Base-by-base conservation (phyloP, 1,139 yeast species). In the Yamadazyma dendronema region DNA sequence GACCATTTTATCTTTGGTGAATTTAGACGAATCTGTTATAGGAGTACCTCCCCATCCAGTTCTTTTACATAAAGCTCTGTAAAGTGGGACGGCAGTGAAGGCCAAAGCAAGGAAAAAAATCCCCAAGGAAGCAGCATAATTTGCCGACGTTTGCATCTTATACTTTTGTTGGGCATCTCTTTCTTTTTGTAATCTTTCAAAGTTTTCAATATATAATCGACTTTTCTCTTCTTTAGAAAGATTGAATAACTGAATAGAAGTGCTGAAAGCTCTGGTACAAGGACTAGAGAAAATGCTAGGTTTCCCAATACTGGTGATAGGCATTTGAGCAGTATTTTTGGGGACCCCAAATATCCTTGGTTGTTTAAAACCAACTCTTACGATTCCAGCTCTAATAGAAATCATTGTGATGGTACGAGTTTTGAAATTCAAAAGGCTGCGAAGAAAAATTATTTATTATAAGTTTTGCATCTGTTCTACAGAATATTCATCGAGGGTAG, bases 21-120 rank as follows among this genome's bases (percentile, higher is more conserved):
- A 87, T 50, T 76, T 80, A 12, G 81, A 61, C 30, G 73, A 64
- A 56, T 92, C 98, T 0, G 97, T 89, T 49, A 90, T 84, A 12
- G 98, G 97, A 9, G 83, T 80, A 33, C 99, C 99, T 35, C 92
- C 96, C 77, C 85, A 92, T 1, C 98, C 98, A 1, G 97, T 90
- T 62, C 96, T 77, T 52, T 90, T 88, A 67, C 99, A 94, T 31
- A 94, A 73, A 15, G 92, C 90, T 48, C 97, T 69, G 59, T 94
- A 94, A 15, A 94, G 65, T 3, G 98, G 97, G 9, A 94, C 98
- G 1, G 97, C 88, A 9, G 92, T 86, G 61, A 89, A 92, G 0
- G 96, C 75, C 16, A 92, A 67, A 0, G 97, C 92, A 32, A 88
- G 65, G 44, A 88, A 87, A 8, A 81, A 65, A 21, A 92, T 65